Base-by-base conservation (phyloP, 1,284 basidiomycete species). In the Papiliotrema fonsecae region DNA sequence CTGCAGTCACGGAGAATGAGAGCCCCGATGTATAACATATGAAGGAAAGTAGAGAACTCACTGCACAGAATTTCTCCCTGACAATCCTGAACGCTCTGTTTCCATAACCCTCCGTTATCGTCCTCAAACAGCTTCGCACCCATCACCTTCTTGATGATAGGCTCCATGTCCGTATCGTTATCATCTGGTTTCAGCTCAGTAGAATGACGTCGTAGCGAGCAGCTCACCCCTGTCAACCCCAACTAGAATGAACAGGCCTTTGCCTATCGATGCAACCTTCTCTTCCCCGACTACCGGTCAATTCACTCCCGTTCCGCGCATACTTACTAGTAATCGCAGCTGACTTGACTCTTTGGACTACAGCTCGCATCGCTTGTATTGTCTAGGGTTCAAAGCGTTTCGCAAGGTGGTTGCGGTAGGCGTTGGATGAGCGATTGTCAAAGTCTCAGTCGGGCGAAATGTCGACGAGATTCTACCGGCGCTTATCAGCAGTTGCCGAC, bases 161-260 rank as follows among this genome's bases (percentile, higher is more conserved):
- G 76, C 31, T 82, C 78, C 42, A 86, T 77, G 72, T 93, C 90
- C 48, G 79, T 64, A 14, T 78, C 74, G 47, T 81, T 87, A 70
- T 93, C 90, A 69, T 91, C 88, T 91, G 65, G 18, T 14, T 22
- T 36, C 18, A 40, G 36, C 11, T 9, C 30, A 14, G 36, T 9
- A 11, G 18, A 18, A 11, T 16, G 16, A 6, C 16, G 4, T 47
- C 9, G n/a, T 32, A 6, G 24, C n/a, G 11, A 11, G 9, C 14
- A 49, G 51, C 78, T 67, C 75, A 88, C 88, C 86, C 72, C 77
- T 77, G 41, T 86, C 87, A 56, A 94, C 86, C 26, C 90, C 91
- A 34, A 94, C 82, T 16, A 94, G 81, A 26, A 92, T 85, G 81
- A 93, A 85, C 18, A 94, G 76, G 1, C 90, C 91, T 57, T 78